Base-by-base conservation (phyloP, 1,284 basidiomycete genomes). In the Bondarzewia mesenterica region DNA sequence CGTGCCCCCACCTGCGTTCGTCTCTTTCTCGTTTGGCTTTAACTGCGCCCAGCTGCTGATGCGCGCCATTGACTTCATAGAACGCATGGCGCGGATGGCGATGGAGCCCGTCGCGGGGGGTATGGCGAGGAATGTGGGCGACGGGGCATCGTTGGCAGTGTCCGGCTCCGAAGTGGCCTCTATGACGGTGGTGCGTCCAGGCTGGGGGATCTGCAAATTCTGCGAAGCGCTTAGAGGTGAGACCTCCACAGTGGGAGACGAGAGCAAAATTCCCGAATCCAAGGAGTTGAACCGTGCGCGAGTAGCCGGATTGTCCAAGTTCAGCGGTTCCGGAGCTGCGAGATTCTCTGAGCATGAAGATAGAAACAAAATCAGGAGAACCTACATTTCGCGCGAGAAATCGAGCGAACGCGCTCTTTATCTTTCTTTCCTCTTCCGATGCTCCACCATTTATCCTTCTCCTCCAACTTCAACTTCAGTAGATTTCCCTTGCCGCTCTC, bases 401-500 rank as follows among this genome's bases (percentile, higher is more conserved):
- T 57, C 50, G 56, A 49, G 57, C 51, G 55, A 10, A 10, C 38
- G 14, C 42, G 29, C 7, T 10, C 23, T 44, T 72, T 71, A 50
- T 67, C 69, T 54, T 71, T 73, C 56, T 80, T 68, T 14, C 81
- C 80, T 12, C 82, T 68, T 5, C 82, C 79, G 52, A 89, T 80
- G 51, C 76, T 87, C 85, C 86, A 89, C 83, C 85, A 88, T 62
- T 80, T 84, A 58, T 75, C 75, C 61, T 75, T 78, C 55, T 78
- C 78, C 48, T 80, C 77, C 22, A 63, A 68, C 68, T 84, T 82
- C 43, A 69, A 62, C 60, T 75, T 77, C 46, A 73, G 56, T 35
- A 68, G 46, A 39, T 57, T 54, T 35, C 54, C 57, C 12, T 50
- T 23, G 10, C 57, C 58, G 7, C 23, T 29, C 41, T 2, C 18